phyloP scores from a whole-genome alignment of 192 early-diverging fungal species.

The Coemansia sp. region DNA sequence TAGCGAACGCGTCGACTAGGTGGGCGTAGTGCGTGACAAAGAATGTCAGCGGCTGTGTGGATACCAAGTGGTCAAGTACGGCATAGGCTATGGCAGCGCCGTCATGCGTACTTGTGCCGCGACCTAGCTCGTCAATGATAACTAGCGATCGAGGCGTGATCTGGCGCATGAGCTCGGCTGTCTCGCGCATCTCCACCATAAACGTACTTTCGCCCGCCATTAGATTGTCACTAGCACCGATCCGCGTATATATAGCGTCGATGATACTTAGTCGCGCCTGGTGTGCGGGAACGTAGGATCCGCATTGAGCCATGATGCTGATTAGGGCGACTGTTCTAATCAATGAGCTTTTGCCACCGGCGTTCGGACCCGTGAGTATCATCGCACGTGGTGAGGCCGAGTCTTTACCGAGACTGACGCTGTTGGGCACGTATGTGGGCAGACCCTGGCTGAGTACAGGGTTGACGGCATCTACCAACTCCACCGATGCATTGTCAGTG shows the following conservation, averaged over 20 bases:
- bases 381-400: constrained; percentile 59
- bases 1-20: constrained; percentile 61
- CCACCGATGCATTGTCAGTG: constrained; percentile 55
- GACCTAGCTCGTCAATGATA: constrained; percentile 95
- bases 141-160: constrained; percentile 85
- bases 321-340: constrained; percentile 89
- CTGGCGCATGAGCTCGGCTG: constrained; percentile 84
- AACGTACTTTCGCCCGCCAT: constrained; percentile 92
- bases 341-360: constrained; percentile 97
- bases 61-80: constrained; percentile 81
- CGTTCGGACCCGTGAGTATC: constrained; percentile 95
- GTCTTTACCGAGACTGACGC: constrained; percentile 66
- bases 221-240: constrained; percentile 97
- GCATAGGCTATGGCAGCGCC: constrained; percentile 95
- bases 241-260: constrained; percentile 93
- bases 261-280: constrained; percentile 73
- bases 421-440: constrained; percentile 89
- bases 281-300: constrained; percentile 87
- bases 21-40: constrained; percentile 97
- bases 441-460: constrained; percentile 29
- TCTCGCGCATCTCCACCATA: constrained; percentile 94
- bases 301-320: constrained; percentile 93
- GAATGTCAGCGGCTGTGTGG: constrained; percentile 74
- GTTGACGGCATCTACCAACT: constrained; percentile 87
- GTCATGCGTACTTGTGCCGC: constrained; percentile 96